Evolutionary conservation across 2,329 filamentous ascomycete genomes (phyloP).

Genomic region (Neonectria coccinea): DNA sequence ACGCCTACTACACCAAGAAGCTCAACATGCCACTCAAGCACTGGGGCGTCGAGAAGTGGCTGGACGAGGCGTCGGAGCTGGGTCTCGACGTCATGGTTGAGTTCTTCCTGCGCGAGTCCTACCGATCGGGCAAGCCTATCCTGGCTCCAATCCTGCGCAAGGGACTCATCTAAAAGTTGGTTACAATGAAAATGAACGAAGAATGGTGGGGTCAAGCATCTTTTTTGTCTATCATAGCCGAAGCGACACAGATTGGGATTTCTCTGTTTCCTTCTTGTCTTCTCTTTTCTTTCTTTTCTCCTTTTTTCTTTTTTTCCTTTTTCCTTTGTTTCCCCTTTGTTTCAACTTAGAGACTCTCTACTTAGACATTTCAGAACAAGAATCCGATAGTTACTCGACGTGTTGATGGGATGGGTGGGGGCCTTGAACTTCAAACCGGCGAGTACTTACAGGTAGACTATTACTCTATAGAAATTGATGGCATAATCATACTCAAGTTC

Average conservation of each 20-base stretch:
- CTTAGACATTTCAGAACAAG: not conserved
- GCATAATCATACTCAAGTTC: not conserved
- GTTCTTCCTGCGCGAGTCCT: constrained; percentile 3
- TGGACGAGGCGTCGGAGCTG: constrained; percentile 7
- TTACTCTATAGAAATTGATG: not conserved
- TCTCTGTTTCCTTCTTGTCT: not conserved
- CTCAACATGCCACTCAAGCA: constrained; percentile 4
- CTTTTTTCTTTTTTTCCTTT: not conserved
- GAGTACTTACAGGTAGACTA: not conserved
- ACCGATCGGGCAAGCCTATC: constrained; percentile 4
- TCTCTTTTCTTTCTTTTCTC: not conserved
- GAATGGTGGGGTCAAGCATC: not conserved
- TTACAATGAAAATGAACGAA: not conserved
- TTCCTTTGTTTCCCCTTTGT: not conserved
- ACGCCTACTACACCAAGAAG: constrained; percentile 8
- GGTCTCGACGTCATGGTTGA: constrained; percentile 8
- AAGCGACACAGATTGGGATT: not conserved
- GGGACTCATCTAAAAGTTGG: not conserved
- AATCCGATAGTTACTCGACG: not conserved
- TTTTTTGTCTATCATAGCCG: not conserved
- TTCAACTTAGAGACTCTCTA: not conserved
- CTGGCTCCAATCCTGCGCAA: not conserved
- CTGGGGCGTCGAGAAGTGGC: constrained; percentile 8
- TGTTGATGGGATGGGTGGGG: not conserved
- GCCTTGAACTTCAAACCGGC: not conserved